A percentile compares a stretch with the other conserved stretches of the same genome.
Evolutionary conservation across 2,329 filamentous ascomycete species (phyloP).

Genomic region (Aspergillus pseudoterreus): DNA sequence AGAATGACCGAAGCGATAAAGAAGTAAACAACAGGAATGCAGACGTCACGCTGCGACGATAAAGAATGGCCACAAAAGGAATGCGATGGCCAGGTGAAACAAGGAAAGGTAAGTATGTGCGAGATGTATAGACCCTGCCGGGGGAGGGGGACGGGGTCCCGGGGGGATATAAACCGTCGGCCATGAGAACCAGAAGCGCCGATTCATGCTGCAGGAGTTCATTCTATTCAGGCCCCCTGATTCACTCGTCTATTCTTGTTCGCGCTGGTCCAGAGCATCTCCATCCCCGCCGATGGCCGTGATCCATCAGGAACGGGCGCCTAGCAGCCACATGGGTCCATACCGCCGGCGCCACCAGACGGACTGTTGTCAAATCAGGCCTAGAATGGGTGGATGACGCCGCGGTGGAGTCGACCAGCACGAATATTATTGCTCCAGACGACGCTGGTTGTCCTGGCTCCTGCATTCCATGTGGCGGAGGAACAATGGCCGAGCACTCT

Average conservation of each 20-base stretch:
- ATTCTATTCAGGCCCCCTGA: neutral
- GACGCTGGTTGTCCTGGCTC: neutral
- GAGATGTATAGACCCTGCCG: neutral
- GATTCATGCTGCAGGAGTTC: too few species aligned
- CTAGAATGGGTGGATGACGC: neutral
- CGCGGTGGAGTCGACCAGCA: neutral
- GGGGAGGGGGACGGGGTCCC: neutral
- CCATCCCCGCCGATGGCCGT: neutral
- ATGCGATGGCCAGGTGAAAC: conserved; percentile 2
- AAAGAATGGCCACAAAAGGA: conserved; percentile 7
- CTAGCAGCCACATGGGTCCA: neutral
- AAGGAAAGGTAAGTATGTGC: conserved; percentile 4
- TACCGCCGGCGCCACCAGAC: neutral
- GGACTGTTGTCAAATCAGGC: neutral
- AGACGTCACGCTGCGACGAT: conserved; percentile 11
- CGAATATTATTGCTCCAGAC: neutral
- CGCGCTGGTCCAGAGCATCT: neutral
- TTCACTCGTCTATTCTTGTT: neutral
- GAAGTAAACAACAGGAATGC: conserved; percentile 9
- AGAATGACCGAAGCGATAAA: neutral
- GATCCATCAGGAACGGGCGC: neutral
- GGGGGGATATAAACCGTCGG: too few species aligned
- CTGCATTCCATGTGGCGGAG: neutral
- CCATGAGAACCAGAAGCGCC: too few species aligned
- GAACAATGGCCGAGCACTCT: neutral